A percentile compares a stretch with the other conserved stretches of the same genome.
phyloP scores from a whole-genome alignment of 23 red algal species.

The Cyanidioschyzon merolae region DNA sequence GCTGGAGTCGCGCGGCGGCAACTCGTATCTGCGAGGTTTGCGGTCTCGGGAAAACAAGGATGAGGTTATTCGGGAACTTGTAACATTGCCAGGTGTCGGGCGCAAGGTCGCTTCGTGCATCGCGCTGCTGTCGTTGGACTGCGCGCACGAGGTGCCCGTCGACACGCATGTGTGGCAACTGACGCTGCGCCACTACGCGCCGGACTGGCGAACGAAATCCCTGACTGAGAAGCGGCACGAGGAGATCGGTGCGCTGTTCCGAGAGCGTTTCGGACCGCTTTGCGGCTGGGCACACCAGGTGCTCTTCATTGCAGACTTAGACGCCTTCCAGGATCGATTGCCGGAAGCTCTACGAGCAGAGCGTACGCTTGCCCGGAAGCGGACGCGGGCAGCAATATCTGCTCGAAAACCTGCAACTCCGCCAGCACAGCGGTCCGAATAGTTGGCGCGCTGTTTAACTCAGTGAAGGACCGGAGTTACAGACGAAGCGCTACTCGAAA shows the following conservation, averaged over 20 bases:
- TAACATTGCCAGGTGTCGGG: conserved; percentile 56
- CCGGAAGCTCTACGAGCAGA: conserved; percentile 2
- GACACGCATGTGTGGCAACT: conserved; percentile 96
- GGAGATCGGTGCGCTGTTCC: conserved; percentile 58
- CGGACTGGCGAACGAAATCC: conserved; percentile 43
- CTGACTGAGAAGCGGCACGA: conserved; percentile 55
- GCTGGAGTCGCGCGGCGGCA: conserved; percentile 30
- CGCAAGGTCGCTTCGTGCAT: conserved; percentile 84
- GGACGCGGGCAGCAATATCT: too few species aligned
- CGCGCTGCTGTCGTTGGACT: conserved; percentile 61
- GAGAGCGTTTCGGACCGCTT: conserved; percentile 52
- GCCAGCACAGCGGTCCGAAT: too few species aligned
- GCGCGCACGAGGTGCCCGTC: conserved; percentile 64
- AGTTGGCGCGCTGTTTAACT: too few species aligned
- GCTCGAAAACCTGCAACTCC: too few species aligned
- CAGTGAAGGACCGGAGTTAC: too few species aligned
- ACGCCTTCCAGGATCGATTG: conserved; percentile 34
- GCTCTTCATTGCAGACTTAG: conserved; percentile 65
- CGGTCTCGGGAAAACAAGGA: conserved; percentile 14
- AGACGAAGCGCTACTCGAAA: too few species aligned
- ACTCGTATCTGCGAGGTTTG: conserved; percentile 34
- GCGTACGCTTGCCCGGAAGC: not conserved
- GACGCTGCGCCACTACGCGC: conserved; percentile 46
- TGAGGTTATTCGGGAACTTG: conserved; percentile 38
- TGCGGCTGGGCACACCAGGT: conserved; percentile 60